phyloP scores from a whole-genome alignment of 139 green algal species.

The Pedinophyceae sp. region DNA sequence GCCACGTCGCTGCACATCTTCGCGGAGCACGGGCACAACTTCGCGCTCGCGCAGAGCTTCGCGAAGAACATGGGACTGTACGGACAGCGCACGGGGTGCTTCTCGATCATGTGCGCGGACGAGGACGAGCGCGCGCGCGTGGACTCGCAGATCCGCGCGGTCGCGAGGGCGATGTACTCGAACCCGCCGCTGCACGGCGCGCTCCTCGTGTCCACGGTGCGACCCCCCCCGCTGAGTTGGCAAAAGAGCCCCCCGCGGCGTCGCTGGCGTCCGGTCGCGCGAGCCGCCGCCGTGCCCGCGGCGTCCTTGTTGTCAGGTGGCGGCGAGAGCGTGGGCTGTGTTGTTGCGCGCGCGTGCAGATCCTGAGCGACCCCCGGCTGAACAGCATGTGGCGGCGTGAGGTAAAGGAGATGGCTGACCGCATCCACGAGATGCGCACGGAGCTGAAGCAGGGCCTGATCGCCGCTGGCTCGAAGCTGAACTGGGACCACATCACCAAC shows the following conservation, averaged over 20 bases:
- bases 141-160: conserved; percentile 46
- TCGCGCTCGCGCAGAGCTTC: conserved; percentile 1
- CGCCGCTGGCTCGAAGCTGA: conserved; percentile 21
- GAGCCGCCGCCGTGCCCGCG: too few relatives aligned
- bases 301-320: too few relatives aligned
- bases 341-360: too few relatives aligned
- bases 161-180: conserved; percentile 54
- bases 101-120: conserved; percentile 31
- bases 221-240: too few relatives aligned
- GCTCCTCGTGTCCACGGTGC: conserved; percentile 49
- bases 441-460: conserved; percentile 51
- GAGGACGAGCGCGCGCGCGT: conserved; percentile 19
- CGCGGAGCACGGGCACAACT: conserved; percentile 22
- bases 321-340: too few relatives aligned
- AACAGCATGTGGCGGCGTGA: conserved; percentile 67
- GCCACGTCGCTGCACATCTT: conserved; percentile 60
- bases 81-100: conserved; percentile 42
- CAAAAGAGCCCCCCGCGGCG: too few relatives aligned
- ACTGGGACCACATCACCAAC: conserved; percentile 65
- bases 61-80: conserved; percentile 68
- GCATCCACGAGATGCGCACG: conserved; percentile 74
- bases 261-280: too few relatives aligned
- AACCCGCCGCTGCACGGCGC: conserved; percentile 67
- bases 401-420: conserved; percentile 68
- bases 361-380: conserved; percentile 39